Conservation (phyloP, 1,284 basidiomycete species). For the Boletus sp. region DNA sequence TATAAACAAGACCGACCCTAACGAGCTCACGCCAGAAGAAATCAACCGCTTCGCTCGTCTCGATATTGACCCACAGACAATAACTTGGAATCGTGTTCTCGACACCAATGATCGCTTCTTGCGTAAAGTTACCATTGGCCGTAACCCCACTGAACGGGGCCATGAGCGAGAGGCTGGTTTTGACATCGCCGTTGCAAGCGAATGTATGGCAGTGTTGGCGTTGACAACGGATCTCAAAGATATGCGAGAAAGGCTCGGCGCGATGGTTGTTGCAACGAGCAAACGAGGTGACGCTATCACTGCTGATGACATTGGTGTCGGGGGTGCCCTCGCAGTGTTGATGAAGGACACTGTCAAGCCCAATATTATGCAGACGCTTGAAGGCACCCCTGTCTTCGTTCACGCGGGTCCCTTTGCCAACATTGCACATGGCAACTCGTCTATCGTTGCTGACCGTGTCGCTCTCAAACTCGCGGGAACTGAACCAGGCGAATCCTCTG, state of each 20-base stretch:
- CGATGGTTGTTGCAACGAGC: slow-evolving; percentile 96
- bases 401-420: slow-evolving; percentile 99
- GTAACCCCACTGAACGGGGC: slow-evolving; percentile 87
- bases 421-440: slow-evolving; percentile 99
- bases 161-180: slow-evolving; percentile 88
- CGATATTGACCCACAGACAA: slow-evolving; percentile 87
- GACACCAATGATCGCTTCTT: slow-evolving; percentile 98
- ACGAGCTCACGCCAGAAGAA: slow-evolving; percentile 91
- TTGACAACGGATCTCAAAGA: slow-evolving; percentile 85
- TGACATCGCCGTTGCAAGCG: slow-evolving; percentile 96
- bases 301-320: slow-evolving; percentile 94
- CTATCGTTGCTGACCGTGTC: slow-evolving; percentile 93
- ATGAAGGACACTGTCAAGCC: slow-evolving; percentile 99
- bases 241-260: slow-evolving; percentile 88
- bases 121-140: slow-evolving; percentile 91
- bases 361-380: slow-evolving; percentile 97
- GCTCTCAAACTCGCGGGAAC: slow-evolving; percentile 96
- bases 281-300: slow-evolving; percentile 91
- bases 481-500: slow-evolving; percentile 84
- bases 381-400: slow-evolving; percentile 98
- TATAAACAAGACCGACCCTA: slow-evolving; percentile 91
- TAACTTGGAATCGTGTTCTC: slow-evolving; percentile 97
- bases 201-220: slow-evolving; percentile 98
- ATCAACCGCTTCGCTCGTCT: slow-evolving; percentile 86
- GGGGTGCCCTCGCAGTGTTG: slow-evolving; percentile 93